These are phyloP conservation scores for Fusarium sp. DNA, from an alignment of 2,329 filamentous ascomycete genomes.

Conservation along the genomic window DNA sequence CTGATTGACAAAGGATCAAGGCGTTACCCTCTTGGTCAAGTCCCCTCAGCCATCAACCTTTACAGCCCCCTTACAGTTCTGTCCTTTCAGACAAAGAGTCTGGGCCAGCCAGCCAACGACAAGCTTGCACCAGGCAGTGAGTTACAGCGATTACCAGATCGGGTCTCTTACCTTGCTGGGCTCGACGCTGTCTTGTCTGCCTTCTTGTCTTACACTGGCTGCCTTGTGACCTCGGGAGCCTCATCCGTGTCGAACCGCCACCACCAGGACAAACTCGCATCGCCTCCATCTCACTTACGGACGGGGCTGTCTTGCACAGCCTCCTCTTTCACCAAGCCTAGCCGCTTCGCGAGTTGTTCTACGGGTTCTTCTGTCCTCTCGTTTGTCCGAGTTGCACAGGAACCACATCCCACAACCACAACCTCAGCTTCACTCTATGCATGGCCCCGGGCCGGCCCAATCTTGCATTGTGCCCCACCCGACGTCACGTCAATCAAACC, in stretches of 20 bases:
- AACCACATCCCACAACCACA: not conserved
- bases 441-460: slow-evolving; percentile 9
- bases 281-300: slow-evolving; percentile 13
- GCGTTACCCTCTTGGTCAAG: not conserved
- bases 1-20: not conserved
- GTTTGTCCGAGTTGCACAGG: slow-evolving; percentile 4
- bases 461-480: slow-evolving; percentile 33
- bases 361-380: slow-evolving; percentile 8
- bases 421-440: slow-evolving; percentile 4
- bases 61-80: not conserved
- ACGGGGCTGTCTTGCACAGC: slow-evolving; percentile 26
- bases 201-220: slow-evolving; percentile 22
- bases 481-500: slow-evolving; percentile 43
- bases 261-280: slow-evolving; percentile 10
- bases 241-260: slow-evolving; percentile 24
- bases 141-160: not conserved
- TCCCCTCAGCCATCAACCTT: not conserved
- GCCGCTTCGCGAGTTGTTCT: slow-evolving; percentile 12
- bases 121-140: not conserved
- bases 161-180: not conserved
- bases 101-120: not conserved
- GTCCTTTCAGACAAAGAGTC: not conserved
- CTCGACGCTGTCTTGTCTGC: slow-evolving; percentile 12
- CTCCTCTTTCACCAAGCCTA: slow-evolving; percentile 17
- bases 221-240: slow-evolving; percentile 17